Conservation (phyloP, 805 yeast species). For the Lachancea sp. region DNA sequence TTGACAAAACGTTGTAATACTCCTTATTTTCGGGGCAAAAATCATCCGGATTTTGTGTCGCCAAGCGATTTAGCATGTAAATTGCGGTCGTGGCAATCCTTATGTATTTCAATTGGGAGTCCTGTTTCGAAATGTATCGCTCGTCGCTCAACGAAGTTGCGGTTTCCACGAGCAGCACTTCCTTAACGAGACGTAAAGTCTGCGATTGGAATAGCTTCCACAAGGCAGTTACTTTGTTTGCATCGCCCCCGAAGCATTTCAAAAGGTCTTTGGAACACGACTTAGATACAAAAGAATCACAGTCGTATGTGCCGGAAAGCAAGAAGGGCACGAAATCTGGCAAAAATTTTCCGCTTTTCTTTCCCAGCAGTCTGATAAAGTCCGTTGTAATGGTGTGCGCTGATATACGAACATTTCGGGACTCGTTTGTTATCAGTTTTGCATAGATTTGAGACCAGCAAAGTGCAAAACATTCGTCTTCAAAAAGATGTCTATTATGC, state of each 20-base stretch:
- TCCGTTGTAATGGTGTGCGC: constrained; percentile 62
- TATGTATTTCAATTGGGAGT: constrained; percentile 55
- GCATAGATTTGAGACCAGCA: constrained; percentile 81
- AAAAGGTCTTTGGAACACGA: constrained; percentile 43
- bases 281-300: constrained; percentile 54
- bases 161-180: constrained; percentile 50
- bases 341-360: constrained; percentile 55
- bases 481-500: constrained; percentile 19
- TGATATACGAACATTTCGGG: constrained; percentile 53
- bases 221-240: constrained; percentile 47
- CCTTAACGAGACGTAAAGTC: constrained; percentile 48
- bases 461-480: constrained; percentile 50
- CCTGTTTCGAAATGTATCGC: constrained; percentile 59
- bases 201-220: constrained; percentile 55
- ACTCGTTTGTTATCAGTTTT: constrained; percentile 65
- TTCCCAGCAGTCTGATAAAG: constrained; percentile 46
- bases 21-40: constrained; percentile 8
- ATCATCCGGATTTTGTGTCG: constrained; percentile 14
- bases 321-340: constrained; percentile 68
- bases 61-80: constrained; percentile 37
- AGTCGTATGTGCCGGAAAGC: constrained; percentile 65
- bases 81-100: constrained; percentile 50
- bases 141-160: constrained; percentile 67
- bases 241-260: constrained; percentile 50
- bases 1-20: constrained; percentile 33